Percentiles rank a stretch among this genome's conserved stretches.
These are phyloP conservation scores for Aspergillus pseudoterreus DNA, from an alignment of 2,329 filamentous ascomycete genomes.

Conservation along the genomic window DNA sequence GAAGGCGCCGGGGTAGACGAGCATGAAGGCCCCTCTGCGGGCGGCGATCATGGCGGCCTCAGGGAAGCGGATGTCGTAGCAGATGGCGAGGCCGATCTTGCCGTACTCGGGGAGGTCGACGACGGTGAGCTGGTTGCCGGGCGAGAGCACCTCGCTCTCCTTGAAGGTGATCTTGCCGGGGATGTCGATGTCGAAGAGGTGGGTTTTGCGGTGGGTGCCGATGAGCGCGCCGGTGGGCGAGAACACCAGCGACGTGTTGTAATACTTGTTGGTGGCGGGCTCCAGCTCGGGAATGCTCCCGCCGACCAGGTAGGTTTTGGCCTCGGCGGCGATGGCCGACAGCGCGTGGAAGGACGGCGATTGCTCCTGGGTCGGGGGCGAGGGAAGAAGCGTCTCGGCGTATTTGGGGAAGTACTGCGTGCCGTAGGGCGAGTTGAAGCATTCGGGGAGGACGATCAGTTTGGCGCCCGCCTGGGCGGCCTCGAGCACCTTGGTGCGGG, in stretches of 20 bases:
- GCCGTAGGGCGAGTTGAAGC: slow-evolving; percentile 98
- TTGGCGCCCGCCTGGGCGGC: slow-evolving; percentile 73
- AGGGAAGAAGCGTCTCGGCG: slow-evolving; percentile 80
- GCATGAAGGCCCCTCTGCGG: slow-evolving; percentile 76
- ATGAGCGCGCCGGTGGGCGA: slow-evolving; percentile 72
- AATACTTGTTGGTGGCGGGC: slow-evolving; percentile 65
- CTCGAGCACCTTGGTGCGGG: slow-evolving; percentile 76
- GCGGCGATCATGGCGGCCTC: slow-evolving; percentile 88
- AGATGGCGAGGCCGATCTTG: slow-evolving; percentile 83
- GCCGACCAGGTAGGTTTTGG: slow-evolving; percentile 76
- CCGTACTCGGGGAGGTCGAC: slow-evolving; percentile 87
- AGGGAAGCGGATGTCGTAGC: slow-evolving; percentile 96
- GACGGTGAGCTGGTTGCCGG: slow-evolving; percentile 80
- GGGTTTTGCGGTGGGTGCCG: slow-evolving; percentile 87
- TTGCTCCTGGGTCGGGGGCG: slow-evolving; percentile 65
- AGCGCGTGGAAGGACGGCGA: slow-evolving; percentile 85
- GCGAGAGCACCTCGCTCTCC: slow-evolving; percentile 82
- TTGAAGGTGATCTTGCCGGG: slow-evolving; percentile 89
- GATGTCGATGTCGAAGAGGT: slow-evolving; percentile 97
- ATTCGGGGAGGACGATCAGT: slow-evolving; percentile 91
- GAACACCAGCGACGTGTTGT: slow-evolving; percentile 89
- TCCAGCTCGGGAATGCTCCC: slow-evolving; percentile 88
- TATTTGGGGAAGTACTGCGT: slow-evolving; percentile 87
- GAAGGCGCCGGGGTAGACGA: slow-evolving; percentile 95
- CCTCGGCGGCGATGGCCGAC: slow-evolving; percentile 72